Conservation (phyloP, 306 rosid species). For the Quercus aquifolioides region DNA sequence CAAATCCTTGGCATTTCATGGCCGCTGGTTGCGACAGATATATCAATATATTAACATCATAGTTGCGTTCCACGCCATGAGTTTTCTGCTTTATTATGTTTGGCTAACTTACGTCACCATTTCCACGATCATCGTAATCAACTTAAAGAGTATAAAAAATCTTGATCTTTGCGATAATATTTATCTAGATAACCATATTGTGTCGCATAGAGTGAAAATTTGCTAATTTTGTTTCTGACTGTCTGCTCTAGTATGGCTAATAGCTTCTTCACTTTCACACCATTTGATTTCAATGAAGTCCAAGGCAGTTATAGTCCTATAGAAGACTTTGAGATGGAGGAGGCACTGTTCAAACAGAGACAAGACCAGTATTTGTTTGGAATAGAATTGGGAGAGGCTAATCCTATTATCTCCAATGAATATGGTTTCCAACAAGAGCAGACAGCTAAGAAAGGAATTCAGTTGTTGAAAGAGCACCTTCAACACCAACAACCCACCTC, state of each 20-base stretch:
- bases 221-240: background rate
- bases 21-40: slow-evolving; percentile 24
- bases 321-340: slow-evolving; percentile 20
- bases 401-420: slow-evolving; percentile 10
- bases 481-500: slow-evolving; percentile 16
- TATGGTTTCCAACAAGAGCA: background rate
- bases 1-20: slow-evolving; percentile 1
- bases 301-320: slow-evolving; percentile 18
- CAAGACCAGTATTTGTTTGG: slow-evolving; percentile 9
- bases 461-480: slow-evolving; percentile 12
- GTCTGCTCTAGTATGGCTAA: slow-evolving; percentile 26
- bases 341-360: slow-evolving; percentile 6
- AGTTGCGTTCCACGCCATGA: slow-evolving; percentile 10
- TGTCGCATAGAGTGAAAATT: slow-evolving; percentile 1
- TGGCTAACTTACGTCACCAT: no score
- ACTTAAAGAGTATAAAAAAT: slow-evolving; percentile 1
- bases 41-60: slow-evolving; percentile 37
- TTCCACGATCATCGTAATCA: background rate
- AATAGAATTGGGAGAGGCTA: slow-evolving; percentile 20
- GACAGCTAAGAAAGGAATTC: background rate
- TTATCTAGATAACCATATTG: slow-evolving; percentile 12
- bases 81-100: no score
- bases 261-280: slow-evolving; percentile 27
- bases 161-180: background rate
- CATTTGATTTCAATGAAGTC: slow-evolving; percentile 37